Evolutionary conservation across 352 stramenopile genomes (phyloP), one percentile per base, ranked within the genome.

Genomic region (Phytopythium cucurbitacearum): DNA sequence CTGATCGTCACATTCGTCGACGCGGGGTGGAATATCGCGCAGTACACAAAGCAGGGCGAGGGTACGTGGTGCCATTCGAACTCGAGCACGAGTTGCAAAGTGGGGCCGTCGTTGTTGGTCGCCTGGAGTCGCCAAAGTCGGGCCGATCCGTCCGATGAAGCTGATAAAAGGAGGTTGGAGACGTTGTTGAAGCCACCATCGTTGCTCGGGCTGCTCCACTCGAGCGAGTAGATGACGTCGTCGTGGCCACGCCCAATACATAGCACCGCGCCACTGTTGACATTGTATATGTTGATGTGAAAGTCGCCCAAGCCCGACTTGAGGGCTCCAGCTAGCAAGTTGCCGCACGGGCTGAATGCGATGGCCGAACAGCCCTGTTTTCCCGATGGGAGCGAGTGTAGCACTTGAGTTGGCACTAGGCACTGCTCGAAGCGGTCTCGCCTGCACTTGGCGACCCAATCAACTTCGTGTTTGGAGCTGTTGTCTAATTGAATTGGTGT

Each of bases 61-160:
- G 74, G 74, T 7, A 81, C 66, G 57, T 91, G 80, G 7, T 85
- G 74, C 57, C 76, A 86, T 36, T 81, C 53, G 16, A 63, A 80
- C 10, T 53, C 10, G 13, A 37, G 43, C 12, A 15, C 35, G 3
- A 73, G 45, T 32, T 61, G 37, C 43, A 34, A 44, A 49, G 39
- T 36, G 7, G 12, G 13, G 8, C 1, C 41, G 3, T 8, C 40
- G 9, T 28, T 8, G 15, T 28, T 46, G 12, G 37, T 51, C 3
- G 40, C 44, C 3, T 46, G 51, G 7, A 88, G 33, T 2, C 43
- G 7, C 78, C 79, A 91, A 8, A 80, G 38, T 5, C 66, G 62
- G 41, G 65, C 68, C 12, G 73, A 78, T 1, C 79, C 75, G 34
- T 91, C 79, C 2, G 79, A 87, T 0, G 79, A 88, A 13, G 79